Evolutionary conservation across 495 filamentous ascomycete genomes (phyloP).

Genomic region (Tuber microsphaerosporum): DNA sequence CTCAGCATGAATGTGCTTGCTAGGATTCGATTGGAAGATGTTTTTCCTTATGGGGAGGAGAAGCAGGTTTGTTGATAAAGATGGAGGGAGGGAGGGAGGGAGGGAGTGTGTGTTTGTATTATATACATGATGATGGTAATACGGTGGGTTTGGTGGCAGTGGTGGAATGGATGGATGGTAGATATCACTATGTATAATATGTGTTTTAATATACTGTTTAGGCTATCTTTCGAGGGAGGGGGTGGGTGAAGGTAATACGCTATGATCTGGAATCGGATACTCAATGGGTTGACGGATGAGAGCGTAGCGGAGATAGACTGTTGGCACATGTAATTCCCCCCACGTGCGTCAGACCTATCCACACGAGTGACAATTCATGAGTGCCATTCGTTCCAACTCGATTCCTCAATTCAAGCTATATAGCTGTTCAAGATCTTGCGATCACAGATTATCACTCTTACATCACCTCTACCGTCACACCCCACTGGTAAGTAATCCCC

Average conservation of each 20-base stretch:
- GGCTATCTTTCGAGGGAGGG: background rate
- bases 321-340: background rate
- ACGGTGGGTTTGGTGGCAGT: background rate
- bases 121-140: background rate
- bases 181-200: background rate
- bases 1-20: conserved; percentile 96
- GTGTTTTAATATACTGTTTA: background rate
- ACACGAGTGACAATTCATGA: background rate
- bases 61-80: conserved; percentile 4
- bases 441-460: background rate
- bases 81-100: background rate
- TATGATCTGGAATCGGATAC: background rate
- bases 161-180: background rate
- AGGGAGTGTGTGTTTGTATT: background rate
- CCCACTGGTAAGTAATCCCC: background rate
- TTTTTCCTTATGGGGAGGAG: conserved; percentile 58
- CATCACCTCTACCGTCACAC: background rate
- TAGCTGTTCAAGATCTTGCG: background rate
- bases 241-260: background rate
- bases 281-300: background rate
- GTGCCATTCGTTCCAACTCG: background rate
- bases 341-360: background rate
- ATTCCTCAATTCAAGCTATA: background rate
- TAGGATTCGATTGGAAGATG: conserved; percentile 75
- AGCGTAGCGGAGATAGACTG: background rate